Evolutionary conservation across 805 yeast species (phyloP).

Genomic region (Wickerhamomyces pijperi): DNA sequence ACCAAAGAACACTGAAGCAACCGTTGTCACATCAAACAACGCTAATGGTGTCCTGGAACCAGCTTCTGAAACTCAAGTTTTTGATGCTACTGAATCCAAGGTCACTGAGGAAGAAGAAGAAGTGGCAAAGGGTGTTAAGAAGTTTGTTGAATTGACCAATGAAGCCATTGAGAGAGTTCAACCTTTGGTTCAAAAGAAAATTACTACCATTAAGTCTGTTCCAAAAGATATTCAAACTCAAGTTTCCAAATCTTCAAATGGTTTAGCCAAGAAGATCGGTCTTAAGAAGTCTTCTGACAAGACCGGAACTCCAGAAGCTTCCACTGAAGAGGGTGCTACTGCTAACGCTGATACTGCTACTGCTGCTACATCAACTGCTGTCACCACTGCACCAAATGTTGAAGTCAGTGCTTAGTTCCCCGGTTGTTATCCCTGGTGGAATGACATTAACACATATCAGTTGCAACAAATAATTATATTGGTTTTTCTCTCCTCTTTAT

Average conservation of each 20-base stretch:
- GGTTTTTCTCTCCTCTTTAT: no score
- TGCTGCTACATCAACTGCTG: not conserved
- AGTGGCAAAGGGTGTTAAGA: not conserved
- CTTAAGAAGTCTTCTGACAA: not conserved
- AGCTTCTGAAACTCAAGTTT: not conserved
- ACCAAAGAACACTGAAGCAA: not conserved
- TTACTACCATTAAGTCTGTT: not conserved
- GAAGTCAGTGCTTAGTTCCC: not conserved
- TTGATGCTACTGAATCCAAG: not conserved
- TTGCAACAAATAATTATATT: no score
- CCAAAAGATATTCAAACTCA: not conserved
- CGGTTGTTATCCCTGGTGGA: no score
- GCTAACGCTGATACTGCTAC: no score
- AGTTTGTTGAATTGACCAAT: not conserved
- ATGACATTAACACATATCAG: no score
- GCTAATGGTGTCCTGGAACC: not conserved
- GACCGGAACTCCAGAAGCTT: not conserved
- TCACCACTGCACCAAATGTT: not conserved
- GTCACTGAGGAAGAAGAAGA: not conserved
- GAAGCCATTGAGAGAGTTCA: not conserved
- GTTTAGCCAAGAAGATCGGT: not conserved
- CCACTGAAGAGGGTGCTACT: not conserved
- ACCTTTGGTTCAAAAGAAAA: not conserved
- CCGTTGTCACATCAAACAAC: not conserved
- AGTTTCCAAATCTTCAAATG: not conserved